A percentile compares a stretch with the other conserved stretches of the same genome.
Conservation (phyloP, 2,329 filamentous ascomycete species). For the Juglanconis oblonga region DNA sequence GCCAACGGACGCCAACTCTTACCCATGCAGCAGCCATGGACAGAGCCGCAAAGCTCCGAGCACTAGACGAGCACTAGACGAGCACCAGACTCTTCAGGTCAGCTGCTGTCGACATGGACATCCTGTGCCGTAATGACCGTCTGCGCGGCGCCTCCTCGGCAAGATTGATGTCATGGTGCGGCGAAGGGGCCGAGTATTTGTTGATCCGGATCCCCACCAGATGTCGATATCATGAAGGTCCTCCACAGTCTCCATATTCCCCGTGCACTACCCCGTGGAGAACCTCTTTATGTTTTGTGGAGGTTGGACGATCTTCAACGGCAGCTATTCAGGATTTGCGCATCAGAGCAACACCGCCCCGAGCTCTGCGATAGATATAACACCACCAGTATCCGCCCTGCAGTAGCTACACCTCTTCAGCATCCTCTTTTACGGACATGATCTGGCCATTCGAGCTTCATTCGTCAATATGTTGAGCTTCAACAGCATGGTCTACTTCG, state of each 20-base stretch:
- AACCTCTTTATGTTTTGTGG: neutral
- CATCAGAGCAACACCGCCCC: neutral
- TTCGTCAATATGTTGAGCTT: slow-evolving; percentile 9
- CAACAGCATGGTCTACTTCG: slow-evolving; percentile 33
- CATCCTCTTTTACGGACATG: neutral
- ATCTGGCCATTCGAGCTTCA: neutral
- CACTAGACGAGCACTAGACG: too few relatives aligned
- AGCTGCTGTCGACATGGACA: too few relatives aligned
- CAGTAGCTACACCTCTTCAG: too few relatives aligned
- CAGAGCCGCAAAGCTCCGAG: too few relatives aligned
- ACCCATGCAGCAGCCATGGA: too few relatives aligned
- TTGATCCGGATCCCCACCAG: neutral
- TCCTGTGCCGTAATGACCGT: too few relatives aligned
- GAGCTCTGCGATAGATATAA: too few relatives aligned
- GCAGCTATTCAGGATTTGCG: neutral
- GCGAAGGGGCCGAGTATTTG: neutral
- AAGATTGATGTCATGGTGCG: neutral
- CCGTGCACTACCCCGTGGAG: slow-evolving; percentile 3
- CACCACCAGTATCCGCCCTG: too few relatives aligned
- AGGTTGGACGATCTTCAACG: neutral
- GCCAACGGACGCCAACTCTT: too few relatives aligned
- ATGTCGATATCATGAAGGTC: neutral
- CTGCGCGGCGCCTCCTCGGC: too few relatives aligned
- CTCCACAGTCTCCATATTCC: neutral
- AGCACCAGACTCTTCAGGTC: too few relatives aligned